A percentile compares a stretch with the other conserved stretches of the same genome.
Conservation (phyloP, 2,329 filamentous ascomycete genomes). For the Leptosphaerulina australis region DNA sequence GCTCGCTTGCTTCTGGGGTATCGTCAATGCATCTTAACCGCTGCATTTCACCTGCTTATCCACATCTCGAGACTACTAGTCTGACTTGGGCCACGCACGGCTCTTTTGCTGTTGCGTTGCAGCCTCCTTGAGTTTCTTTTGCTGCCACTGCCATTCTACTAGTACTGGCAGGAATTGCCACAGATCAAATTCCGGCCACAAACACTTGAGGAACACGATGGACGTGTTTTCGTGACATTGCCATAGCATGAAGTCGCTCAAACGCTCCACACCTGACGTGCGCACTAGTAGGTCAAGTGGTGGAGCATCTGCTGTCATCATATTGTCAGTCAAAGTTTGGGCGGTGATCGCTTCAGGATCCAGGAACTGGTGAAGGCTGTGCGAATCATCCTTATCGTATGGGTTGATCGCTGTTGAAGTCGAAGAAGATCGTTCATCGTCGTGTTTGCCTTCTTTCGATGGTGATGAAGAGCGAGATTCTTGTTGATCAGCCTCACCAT, state of each 20-base stretch:
- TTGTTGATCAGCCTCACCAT: constrained; percentile 34
- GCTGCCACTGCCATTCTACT: constrained; percentile 81
- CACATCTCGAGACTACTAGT: constrained; percentile 21
- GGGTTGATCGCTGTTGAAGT: constrained; percentile 48
- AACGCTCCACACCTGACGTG: constrained; percentile 87
- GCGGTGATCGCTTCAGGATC: constrained; percentile 89
- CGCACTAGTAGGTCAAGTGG: constrained; percentile 89
- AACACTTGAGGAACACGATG: constrained; percentile 86
- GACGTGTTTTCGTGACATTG: constrained; percentile 93
- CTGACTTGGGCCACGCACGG: constrained; percentile 36
- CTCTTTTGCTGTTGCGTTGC: constrained; percentile 45
- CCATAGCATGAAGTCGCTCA: constrained; percentile 99
- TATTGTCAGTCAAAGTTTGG: constrained; percentile 80
- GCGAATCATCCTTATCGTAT: constrained; percentile 41
- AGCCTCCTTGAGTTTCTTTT: constrained; percentile 51
- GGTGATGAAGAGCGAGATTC: constrained; percentile 45
- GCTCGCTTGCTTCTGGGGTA: constrained; percentile 33
- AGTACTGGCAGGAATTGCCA: constrained; percentile 92
- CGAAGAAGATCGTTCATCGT: constrained; percentile 41
- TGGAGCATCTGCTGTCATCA: constrained; percentile 84
- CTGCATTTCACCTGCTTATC: constrained; percentile 13
- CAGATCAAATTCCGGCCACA: constrained; percentile 96
- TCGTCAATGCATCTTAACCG: constrained; percentile 27
- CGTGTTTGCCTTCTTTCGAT: constrained; percentile 44
- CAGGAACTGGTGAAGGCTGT: constrained; percentile 46